Base-by-base conservation (phyloP, 805 yeast genomes). In the Saturnispora mendoncae region DNA sequence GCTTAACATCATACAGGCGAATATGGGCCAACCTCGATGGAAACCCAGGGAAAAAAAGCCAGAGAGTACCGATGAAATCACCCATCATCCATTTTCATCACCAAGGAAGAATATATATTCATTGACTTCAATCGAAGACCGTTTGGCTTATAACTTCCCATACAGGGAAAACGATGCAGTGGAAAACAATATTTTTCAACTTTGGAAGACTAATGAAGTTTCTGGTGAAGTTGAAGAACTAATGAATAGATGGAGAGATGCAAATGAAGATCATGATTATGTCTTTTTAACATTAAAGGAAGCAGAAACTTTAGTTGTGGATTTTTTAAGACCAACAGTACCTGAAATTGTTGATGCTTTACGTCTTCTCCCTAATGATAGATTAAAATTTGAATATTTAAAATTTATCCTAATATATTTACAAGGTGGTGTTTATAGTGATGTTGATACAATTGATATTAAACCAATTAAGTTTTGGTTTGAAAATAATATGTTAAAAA, bases 341-440 rank as follows among this genome's bases (percentile, higher is more conserved):
- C 80, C 82, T 0, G 77, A 74, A 46, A 58, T 77, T 32, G 56
- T 72, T 13, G 73, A 69, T 34, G 70, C 79, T 2, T 71, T 64
- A 49, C 68, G 72, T 46, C 47, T 53, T 4, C 50, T 77, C 42
- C 82, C 82, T 1, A 70, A 74, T 53, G 68, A 64, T 20, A 65
- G 73, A 35, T 55, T 71, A 36, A 59, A 62, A 46, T 72, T 67
- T 61, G 82, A 77, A 51, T 74, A 75, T 46, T 65, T 76, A 54
- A 64, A 78, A 43, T 77, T 74, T 50, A 57, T 75, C 42, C 62
- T 74, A 4, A 47, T 75, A 4, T 74, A 53, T 46, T 65, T 78
- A 5, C 55, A 62, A 30, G 83, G 83, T 36, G 83, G 83, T 19
- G 69, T 73, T 4, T 77, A 77, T 50, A 69, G 79, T 3, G 82